Base-by-base conservation (phyloP, 129 eudicot genomes). In the Flaveria robusta region DNA sequence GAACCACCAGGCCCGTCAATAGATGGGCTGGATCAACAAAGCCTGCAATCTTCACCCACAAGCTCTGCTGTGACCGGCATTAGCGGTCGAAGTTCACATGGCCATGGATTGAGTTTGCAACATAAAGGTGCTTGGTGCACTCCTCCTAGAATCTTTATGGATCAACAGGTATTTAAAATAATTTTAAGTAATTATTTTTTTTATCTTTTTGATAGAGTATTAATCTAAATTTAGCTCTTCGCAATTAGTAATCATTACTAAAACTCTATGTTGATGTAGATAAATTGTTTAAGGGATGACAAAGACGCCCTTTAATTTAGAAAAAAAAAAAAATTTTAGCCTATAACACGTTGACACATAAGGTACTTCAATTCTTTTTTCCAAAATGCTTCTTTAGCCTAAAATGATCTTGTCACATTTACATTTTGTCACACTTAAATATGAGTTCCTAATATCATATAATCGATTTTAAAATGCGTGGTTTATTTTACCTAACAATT, bases 71-170 rank as follows among this genome's bases (percentile, higher is more conserved):
- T 90, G 39, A 91, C 99, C 6, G 97, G 87, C 34, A 84, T 81
- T 46, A 95, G 96, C 68, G 99, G 96, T 9, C 87, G 99, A 77
- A 95, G 99, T 81, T 95, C 97, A 58, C 87, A 87, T 20, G 99
- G 99, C 15, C 68, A 27, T 63, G 68, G 68, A 14, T 85, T 88
- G 67, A 87, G 92, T 20, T 83, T 88, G 66, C 99, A 89, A 52
- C 86, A 94, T 74, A 95, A 95, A 81, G 99, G 92, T 43, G 94
- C 91, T 43, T 91, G 99, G 97, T 95, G 97, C 81, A 89, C 96
- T 31, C 99, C 99, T 71, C 99, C 99, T 15, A 77, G 99, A 83
- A 86, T 95, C n/a, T 91, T 95, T 63, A 87, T 89, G 58, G 97
- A 95, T 80, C 91, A 91, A 76, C 97, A 95, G 96, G 99, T 95